A percentile compares a stretch with the other conserved stretches of the same genome.
phyloP scores from a whole-genome alignment of 1,284 basidiomycete species.

The Agroathelia rolfsii region DNA sequence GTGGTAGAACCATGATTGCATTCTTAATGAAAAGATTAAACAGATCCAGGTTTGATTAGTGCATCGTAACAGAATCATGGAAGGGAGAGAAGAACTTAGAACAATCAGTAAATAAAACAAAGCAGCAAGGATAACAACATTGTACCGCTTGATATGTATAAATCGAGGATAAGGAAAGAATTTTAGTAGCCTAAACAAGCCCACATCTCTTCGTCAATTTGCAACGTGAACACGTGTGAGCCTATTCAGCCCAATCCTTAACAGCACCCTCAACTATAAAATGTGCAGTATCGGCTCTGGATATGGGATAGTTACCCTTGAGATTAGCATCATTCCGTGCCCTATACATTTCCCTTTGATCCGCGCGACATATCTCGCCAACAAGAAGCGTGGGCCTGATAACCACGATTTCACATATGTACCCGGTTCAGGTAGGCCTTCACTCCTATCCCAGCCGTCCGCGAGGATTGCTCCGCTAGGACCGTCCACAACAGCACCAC shows the following conservation, averaged over 20 bases:
- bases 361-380: slow-evolving; percentile 43
- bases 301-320: slow-evolving; percentile 38
- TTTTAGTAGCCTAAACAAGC: no score
- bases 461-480: slow-evolving; percentile 29
- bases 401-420: slow-evolving; percentile 35
- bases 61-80: no score
- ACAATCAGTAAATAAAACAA: no score
- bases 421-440: slow-evolving; percentile 32
- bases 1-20: no score
- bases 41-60: no score
- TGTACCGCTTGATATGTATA: no score
- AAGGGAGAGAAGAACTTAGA: no score
- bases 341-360: slow-evolving; percentile 21
- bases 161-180: no score
- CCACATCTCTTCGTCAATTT: no score
- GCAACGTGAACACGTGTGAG: slow-evolving; percentile 36
- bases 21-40: no score
- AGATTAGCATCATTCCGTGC: slow-evolving; percentile 29
- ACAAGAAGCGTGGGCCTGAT: slow-evolving; percentile 48
- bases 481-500: slow-evolving; percentile 29
- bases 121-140: no score
- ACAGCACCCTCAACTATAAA: slow-evolving; percentile 45
- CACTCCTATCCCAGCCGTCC: slow-evolving; percentile 27
- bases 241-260: slow-evolving; percentile 40
- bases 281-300: slow-evolving; percentile 53